These are phyloP conservation scores for Suillus subalutaceus DNA, from an alignment of 768 basidiomycete species.

Conservation along the genomic window DNA sequence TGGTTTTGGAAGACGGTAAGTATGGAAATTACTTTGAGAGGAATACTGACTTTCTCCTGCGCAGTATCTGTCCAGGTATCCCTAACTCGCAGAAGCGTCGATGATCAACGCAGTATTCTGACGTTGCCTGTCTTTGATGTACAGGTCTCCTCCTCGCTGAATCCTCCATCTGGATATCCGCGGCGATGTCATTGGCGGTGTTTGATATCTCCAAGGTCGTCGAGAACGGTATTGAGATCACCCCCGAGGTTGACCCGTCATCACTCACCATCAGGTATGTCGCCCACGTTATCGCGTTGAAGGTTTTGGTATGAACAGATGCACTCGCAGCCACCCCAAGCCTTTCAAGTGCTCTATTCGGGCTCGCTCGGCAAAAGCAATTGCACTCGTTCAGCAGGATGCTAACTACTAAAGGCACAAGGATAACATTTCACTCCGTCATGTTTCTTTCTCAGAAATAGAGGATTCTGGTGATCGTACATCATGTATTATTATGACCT, in stretches of 20 bases:
- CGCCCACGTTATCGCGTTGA: not conserved
- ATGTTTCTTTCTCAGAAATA: not conserved
- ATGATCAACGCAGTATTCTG: constrained; percentile 25
- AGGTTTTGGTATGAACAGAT: constrained; percentile 8
- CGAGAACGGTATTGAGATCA: constrained; percentile 49
- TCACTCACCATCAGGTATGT: constrained; percentile 64
- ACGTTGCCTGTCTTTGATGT: constrained; percentile 11
- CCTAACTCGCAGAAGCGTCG: not conserved
- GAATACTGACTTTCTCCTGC: constrained; percentile 8
- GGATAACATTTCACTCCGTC: not conserved
- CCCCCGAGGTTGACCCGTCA: constrained; percentile 58
- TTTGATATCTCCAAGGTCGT: constrained; percentile 50
- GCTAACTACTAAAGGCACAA: constrained; percentile 24
- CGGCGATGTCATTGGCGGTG: constrained; percentile 47
- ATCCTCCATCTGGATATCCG: constrained; percentile 47
- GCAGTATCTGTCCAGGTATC: constrained; percentile 33
- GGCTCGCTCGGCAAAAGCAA: constrained; percentile 60
- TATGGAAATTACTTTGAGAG: constrained; percentile 12
- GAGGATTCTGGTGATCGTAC: too few species aligned
- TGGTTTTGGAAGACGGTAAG: constrained; percentile 69
- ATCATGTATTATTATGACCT: not conserved
- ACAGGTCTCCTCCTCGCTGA: constrained; percentile 57
- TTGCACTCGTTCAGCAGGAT: constrained; percentile 56
- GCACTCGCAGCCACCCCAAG: constrained; percentile 51
- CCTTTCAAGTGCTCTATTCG: constrained; percentile 64